Base-by-base conservation (phyloP, 352 stramenopile species). In the Globisporangium spinosum region DNA sequence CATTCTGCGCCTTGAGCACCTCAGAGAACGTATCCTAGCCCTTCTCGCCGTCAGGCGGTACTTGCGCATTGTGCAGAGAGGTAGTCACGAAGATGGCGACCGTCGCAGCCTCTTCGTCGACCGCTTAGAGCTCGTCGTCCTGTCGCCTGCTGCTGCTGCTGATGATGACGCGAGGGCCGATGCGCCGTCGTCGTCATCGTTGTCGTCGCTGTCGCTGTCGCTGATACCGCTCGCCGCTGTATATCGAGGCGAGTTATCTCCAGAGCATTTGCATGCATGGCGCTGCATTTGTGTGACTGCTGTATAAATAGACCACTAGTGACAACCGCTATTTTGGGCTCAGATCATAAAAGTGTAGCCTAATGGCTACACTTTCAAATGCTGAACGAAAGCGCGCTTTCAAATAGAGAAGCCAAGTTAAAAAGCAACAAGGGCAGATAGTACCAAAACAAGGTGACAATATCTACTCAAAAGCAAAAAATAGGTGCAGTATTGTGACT, bases 21-120 rank as follows among this genome's bases (percentile, higher is more conserved):
- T 98, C 94, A 53, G 91, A 97, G 79, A 99, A 99, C 9, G 95
- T 98, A 53, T 96, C 97, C 76, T 98, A 94, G 23, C 97, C 97
- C 66, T 98, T 98, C 70, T 98, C 35, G 96, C 89, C 58, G 98
- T 85, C 59, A 99, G 71, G 17, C 90, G 74, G 77, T 99, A 99
- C 79, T 98, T 98, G 64, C 87, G 79, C 89, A 97, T 97, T 34
- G 61, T 43, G 27, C 53, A 49, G 40, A 49, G 17, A 20, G 15
- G 15, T 20, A 49, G 15, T 20, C 40, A 9, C 40, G 15, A 49
- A n/a, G 40, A 5, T n/a, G 40, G 5, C 15, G 15, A 8, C 40
- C 40, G 4, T n/a, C 15, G 4, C 13, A 49, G 40, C 40, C 40
- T 49, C 40, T 20, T 49, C 1, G 40, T n/a, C 40, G 40, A 49